Conservation (phyloP, 1,284 basidiomycete species). For the Malassezia globosa region DNA sequence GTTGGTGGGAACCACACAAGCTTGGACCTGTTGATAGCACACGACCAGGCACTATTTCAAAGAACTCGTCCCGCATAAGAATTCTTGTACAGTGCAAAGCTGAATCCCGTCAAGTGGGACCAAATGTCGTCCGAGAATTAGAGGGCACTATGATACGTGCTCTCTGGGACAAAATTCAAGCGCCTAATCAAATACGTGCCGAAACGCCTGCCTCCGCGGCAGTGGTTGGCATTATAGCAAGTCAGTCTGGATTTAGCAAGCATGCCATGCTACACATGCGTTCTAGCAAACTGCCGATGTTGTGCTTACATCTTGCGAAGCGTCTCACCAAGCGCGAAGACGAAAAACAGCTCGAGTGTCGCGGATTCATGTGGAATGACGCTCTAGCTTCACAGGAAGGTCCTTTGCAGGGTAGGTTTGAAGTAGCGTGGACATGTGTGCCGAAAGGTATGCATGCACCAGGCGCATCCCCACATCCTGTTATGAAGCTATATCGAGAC, state of each 20-base stretch:
- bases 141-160: conserved; percentile 50
- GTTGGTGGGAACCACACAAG: conserved; percentile 71
- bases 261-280: conserved; percentile 24
- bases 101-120: conserved; percentile 64
- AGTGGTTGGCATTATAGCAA: conserved; percentile 8
- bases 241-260: conserved; percentile 27
- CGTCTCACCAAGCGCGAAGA: neutral
- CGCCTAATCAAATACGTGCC: neutral
- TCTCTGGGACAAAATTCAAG: conserved; percentile 1
- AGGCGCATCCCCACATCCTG: too few relatives aligned
- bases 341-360: neutral
- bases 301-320: conserved; percentile 22
- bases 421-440: conserved; percentile 7
- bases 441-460: too few relatives aligned
- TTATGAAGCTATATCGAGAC: too few relatives aligned
- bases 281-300: conserved; percentile 22
- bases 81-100: conserved; percentile 85
- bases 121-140: conserved; percentile 70
- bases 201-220: neutral
- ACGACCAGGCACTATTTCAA: conserved; percentile 40
- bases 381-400: conserved; percentile 8
- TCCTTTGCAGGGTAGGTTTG: conserved; percentile 2
- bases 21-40: neutral
- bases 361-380: conserved; percentile 17
- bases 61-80: conserved; percentile 49